Evolutionary conservation across 805 yeast genomes (phyloP), one percentile per base, ranked within the genome.

Genomic region (Allodekkera sacchari): DNA sequence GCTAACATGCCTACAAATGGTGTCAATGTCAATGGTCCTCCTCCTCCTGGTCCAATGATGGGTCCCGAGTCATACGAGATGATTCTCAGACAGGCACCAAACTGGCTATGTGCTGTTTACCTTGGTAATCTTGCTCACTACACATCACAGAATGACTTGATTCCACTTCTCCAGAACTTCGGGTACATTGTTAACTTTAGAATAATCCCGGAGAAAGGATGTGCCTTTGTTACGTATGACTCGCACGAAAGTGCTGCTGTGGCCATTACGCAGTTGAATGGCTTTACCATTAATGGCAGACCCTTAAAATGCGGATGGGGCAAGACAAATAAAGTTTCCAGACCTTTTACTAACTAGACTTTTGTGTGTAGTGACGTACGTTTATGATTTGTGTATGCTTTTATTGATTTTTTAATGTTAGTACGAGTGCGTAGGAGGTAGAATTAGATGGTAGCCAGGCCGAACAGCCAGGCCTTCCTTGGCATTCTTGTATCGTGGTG

Each of bases 241-340:
- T 68, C 83, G 26, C 95, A 85, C 55, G 94, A 85, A 47, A 66
- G 84, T 38, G 95, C 95, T 5, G 94, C 95, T 3, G 63, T 83
- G 48, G 94, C 94, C 29, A 84, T 85, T 48, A 80, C 79, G 20
- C 89, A 82, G 48, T 63, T 87, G 41, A 63, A 69, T 13, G 92
- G 94, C 1, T 70, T 76, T 44, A 66, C 66, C 31, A 58, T 84
- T 44, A 77, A 80, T 49, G 94, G 94, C 15, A 68, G 94, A 50
- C 77, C 81, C 15, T 57, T 84, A 51, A 79, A 77, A 51, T 75
- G 85, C 44, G 88, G 94, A 21, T 87, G 95, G 95, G 95, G 95
- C 32, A 82, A 77, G 32, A 32, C 43, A 4, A 36, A 34, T 15
- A 41, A 34, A 31, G 25, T 18, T 16, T 28, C 30, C 7, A 28